Conservation (phyloP, 768 basidiomycete species). For the Pleurotus pulmonarius region DNA sequence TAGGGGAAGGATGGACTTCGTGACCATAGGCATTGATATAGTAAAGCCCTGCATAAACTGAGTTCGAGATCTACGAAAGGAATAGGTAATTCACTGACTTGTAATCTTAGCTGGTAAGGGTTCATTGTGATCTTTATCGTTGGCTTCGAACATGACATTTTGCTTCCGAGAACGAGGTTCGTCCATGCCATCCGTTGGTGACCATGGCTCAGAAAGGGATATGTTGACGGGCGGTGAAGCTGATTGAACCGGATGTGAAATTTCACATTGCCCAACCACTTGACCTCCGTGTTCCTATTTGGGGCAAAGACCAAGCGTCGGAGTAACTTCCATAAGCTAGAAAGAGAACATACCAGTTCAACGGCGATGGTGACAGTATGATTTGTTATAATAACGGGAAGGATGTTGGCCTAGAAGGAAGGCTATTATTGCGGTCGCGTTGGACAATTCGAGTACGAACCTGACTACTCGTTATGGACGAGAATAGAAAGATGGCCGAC, state of each 20-base stretch:
- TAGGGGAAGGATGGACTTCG: constrained; percentile 89
- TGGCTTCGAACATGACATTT: constrained; percentile 66
- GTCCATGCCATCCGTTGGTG: constrained; percentile 53
- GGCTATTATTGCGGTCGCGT: constrained; percentile 10
- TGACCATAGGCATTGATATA: constrained; percentile 91
- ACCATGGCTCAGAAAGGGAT: constrained; percentile 33
- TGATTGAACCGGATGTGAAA: constrained; percentile 73
- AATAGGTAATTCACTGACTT: constrained; percentile 37
- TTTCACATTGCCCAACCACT: constrained; percentile 90
- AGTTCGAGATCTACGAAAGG: neutral
- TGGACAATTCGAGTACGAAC: constrained; percentile 18
- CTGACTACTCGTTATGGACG: constrained; percentile 84
- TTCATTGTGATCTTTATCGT: constrained; percentile 50
- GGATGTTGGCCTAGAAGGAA: constrained; percentile 60
- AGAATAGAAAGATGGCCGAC: constrained; percentile 91
- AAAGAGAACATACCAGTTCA: constrained; percentile 53
- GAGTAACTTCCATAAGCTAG: no score
- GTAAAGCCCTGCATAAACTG: constrained; percentile 51
- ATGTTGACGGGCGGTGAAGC: constrained; percentile 23
- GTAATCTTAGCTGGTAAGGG: constrained; percentile 57
- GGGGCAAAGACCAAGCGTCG: no score
- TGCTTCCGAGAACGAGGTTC: constrained; percentile 40
- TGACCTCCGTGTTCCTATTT: constrained; percentile 66
- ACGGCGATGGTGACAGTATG: constrained; percentile 95
- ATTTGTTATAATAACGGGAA: constrained; percentile 91